Conservation (phyloP, 257 asterid species). For the Nicotiana benthamiana region DNA sequence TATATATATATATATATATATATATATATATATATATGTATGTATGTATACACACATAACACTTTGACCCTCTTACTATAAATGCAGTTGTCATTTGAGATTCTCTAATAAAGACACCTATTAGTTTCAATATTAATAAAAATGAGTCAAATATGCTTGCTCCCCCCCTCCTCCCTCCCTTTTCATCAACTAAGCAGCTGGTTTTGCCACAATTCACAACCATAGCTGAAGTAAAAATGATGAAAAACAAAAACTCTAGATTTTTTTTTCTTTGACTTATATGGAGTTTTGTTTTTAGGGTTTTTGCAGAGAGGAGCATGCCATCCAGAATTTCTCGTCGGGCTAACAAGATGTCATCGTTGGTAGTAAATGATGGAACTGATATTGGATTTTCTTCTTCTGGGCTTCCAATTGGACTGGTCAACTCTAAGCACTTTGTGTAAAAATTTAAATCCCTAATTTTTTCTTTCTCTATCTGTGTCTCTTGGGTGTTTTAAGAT, state of each 20-base stretch:
- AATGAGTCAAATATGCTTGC: neutral
- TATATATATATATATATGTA: too few relatives aligned
- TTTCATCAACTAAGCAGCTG: neutral
- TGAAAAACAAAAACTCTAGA: neutral
- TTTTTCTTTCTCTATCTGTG: neutral
- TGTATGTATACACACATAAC: too few relatives aligned
- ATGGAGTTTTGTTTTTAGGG: neutral
- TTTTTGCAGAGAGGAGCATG: neutral
- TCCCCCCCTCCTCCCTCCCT: accelerated
- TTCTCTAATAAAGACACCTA: neutral
- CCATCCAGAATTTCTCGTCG: neutral
- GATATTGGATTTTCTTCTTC: constrained; percentile 1
- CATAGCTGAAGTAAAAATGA: neutral
- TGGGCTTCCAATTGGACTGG: neutral
- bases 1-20: too few relatives aligned
- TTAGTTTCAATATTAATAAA: neutral
- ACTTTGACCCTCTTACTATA: neutral
- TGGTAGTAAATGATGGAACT: neutral
- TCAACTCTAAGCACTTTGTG: neutral
- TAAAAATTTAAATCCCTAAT: too few relatives aligned
- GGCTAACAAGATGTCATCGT: neutral
- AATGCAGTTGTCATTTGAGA: neutral
- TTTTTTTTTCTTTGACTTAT: neutral
- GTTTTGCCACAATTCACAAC: neutral
- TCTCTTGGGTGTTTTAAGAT: neutral